These are phyloP conservation scores for Xylaria digitata DNA, from an alignment of 2,329 filamentous ascomycete genomes.

Conservation along the genomic window DNA sequence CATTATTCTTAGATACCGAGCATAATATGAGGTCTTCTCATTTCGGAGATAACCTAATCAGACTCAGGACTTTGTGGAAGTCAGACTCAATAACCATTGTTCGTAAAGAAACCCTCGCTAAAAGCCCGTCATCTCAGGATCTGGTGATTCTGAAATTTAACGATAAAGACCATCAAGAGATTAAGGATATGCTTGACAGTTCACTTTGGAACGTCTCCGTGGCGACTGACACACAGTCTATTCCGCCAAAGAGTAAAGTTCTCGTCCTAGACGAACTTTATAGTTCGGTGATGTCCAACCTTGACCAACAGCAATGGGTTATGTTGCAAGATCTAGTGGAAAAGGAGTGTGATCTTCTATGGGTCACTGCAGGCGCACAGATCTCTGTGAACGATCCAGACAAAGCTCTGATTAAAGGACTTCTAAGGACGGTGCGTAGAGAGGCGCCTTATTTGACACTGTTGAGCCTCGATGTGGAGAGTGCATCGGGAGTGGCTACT, in stretches of 20 bases:
- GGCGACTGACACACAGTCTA: neutral
- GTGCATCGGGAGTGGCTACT: neutral
- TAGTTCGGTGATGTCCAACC: neutral
- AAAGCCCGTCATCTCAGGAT: neutral
- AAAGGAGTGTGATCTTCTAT: slow-evolving; percentile 12
- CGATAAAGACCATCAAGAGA: neutral
- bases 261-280: slow-evolving; percentile 10
- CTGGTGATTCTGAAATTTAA: neutral
- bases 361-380: slow-evolving; percentile 20
- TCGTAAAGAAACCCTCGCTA: neutral
- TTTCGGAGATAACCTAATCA: neutral
- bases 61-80: neutral
- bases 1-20: neutral
- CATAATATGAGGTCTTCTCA: neutral
- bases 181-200: neutral
- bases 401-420: neutral
- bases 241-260: neutral
- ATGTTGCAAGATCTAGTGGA: neutral
- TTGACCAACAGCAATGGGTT: slow-evolving; percentile 1
- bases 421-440: slow-evolving; percentile 1
- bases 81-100: neutral
- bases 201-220: neutral
- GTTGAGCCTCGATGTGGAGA: neutral
- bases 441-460: neutral
- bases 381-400: neutral